phyloP scores from a whole-genome alignment of 768 basidiomycete genomes.

The Termitomyces sp. region DNA sequence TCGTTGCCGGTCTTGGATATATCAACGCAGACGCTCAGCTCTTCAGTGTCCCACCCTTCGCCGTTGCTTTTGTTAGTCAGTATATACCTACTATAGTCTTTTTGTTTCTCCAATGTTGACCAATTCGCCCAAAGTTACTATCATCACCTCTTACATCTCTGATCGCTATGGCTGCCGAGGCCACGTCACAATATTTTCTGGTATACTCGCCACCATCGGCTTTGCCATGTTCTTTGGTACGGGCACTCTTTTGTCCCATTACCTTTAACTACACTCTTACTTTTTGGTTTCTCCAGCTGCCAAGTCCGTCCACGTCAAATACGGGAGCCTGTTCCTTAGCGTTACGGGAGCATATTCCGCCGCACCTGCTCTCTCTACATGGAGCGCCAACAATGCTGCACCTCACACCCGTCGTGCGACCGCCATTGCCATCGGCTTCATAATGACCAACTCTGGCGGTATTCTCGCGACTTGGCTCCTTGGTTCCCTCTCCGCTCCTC shows the following conservation, averaged over 20 bases:
- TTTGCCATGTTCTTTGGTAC: conserved; percentile 52
- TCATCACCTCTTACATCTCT: conserved; percentile 40
- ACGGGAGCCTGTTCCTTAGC: no score
- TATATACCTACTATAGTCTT: neutral
- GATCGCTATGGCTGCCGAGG: conserved; percentile 35
- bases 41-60: conserved; percentile 56
- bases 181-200: no score
- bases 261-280: neutral
- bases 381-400: no score
- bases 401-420: no score
- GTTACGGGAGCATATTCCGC: no score
- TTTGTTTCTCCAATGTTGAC: neutral
- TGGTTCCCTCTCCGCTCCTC: no score
- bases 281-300: conserved; percentile 22
- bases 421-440: no score
- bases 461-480: no score
- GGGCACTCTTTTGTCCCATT: conserved; percentile 5
- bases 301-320: conserved; percentile 22
- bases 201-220: conserved; percentile 38
- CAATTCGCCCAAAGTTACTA: conserved; percentile 20
- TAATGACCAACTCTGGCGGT: no score
- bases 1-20: conserved; percentile 61
- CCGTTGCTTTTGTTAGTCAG: conserved; percentile 43
- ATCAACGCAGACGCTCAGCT: conserved; percentile 49
- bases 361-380: no score